Evolutionary conservation across 202 grass and related monocot species (phyloP).

Genomic region (Miscanthus sacchariflorus): DNA sequence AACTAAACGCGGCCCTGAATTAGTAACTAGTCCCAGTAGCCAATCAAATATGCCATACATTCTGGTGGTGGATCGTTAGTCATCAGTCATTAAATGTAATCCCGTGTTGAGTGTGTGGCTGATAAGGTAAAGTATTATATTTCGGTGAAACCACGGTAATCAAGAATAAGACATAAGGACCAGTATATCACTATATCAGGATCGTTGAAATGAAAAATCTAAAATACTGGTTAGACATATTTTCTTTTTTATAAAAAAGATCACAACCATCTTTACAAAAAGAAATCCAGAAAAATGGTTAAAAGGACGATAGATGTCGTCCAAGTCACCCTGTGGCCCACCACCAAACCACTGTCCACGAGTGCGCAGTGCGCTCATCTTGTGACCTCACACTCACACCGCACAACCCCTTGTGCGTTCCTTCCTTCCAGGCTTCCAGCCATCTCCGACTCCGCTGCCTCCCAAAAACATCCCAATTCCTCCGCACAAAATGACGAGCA

Average conservation of each 20-base stretch:
- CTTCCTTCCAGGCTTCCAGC: too few species aligned
- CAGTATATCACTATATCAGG: too few species aligned
- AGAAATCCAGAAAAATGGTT: background rate
- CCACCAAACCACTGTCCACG: background rate
- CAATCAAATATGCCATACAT: background rate
- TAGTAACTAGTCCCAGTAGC: too few species aligned
- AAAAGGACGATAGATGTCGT: background rate
- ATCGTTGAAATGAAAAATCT: too few species aligned
- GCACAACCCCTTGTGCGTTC: background rate
- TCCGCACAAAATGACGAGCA: slow-evolving; percentile 37
- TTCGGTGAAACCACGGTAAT: too few species aligned
- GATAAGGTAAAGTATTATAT: background rate
- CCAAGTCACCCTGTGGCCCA: slow-evolving; percentile 7
- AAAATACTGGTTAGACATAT: too few species aligned
- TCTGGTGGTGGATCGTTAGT: background rate
- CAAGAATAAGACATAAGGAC: too few species aligned
- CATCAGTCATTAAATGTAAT: background rate
- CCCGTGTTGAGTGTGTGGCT: background rate
- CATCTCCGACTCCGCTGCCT: background rate
- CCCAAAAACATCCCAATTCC: background rate
- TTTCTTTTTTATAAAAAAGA: background rate
- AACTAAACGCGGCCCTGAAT: too few species aligned
- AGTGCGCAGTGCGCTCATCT: background rate
- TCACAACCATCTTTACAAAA: background rate
- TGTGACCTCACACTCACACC: background rate